These are phyloP conservation scores for Colletotrichum sublineola DNA, from an alignment of 2,329 filamentous ascomycete species.

Conservation along the genomic window DNA sequence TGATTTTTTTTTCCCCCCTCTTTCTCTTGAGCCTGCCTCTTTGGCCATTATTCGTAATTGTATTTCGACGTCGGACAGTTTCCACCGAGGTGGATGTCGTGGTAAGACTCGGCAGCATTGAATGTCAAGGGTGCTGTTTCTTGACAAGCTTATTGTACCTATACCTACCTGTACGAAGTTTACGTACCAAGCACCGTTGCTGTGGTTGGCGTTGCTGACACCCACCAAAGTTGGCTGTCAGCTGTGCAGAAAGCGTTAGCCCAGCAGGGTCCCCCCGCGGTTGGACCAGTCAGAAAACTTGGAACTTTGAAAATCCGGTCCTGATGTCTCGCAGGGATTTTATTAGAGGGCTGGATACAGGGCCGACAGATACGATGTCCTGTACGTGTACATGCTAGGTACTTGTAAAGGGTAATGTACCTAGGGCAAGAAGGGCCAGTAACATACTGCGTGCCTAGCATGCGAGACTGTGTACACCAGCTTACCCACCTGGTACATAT, in stretches of 20 bases:
- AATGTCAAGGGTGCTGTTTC: too few species aligned
- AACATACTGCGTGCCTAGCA: too few species aligned
- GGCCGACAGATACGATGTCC: too few species aligned
- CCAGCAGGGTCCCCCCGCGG: background rate
- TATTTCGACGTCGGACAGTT: slow-evolving; percentile 35
- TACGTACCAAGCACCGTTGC: background rate
- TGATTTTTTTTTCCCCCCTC: background rate
- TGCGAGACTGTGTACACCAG: too few species aligned
- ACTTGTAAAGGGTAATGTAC: too few species aligned
- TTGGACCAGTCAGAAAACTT: slow-evolving; percentile 21
- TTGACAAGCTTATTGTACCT: too few species aligned
- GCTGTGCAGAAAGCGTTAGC: slow-evolving; percentile 21
- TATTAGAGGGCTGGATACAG: background rate
- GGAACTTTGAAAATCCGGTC: slow-evolving; percentile 39
- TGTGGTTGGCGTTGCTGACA: background rate
- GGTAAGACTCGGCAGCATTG: slow-evolving; percentile 16
- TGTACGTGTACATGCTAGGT: too few species aligned
- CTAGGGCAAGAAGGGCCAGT: too few species aligned
- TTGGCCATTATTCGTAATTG: slow-evolving; percentile 41
- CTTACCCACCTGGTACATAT: too few species aligned
- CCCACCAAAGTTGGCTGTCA: slow-evolving; percentile 22
- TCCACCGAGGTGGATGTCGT: slow-evolving; percentile 32
- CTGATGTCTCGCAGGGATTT: slow-evolving; percentile 32
- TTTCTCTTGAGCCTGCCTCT: background rate
- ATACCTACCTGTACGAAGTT: too few species aligned